Percentiles rank a stretch among this genome's conserved stretches.
Evolutionary conservation across 345 rosid genomes (phyloP).

Genomic region (Cochlearia excelsa): DNA sequence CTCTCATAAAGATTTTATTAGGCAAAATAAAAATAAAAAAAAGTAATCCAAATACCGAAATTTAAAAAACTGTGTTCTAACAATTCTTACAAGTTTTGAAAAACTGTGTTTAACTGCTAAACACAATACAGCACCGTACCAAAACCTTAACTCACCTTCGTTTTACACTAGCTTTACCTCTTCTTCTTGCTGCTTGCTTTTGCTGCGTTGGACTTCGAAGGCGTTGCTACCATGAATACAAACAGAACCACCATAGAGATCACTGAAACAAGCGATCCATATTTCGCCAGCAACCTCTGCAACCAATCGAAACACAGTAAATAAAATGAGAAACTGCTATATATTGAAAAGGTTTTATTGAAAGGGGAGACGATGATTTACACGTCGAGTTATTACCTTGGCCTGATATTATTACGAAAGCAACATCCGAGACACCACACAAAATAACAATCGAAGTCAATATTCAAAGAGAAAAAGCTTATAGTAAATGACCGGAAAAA

Average conservation of each 20-base stretch:
- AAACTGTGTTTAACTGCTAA: conserved; percentile 27
- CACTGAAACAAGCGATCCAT: conserved; percentile 86
- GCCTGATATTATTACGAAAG: conserved; percentile 50
- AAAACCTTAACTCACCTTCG: conserved; percentile 9
- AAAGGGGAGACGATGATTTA: neutral
- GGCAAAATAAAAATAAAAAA: conserved; percentile 15
- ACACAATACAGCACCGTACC: conserved; percentile 23
- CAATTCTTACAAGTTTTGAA: conserved; percentile 29
- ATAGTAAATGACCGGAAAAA: conserved; percentile 5
- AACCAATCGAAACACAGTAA: conserved; percentile 20
- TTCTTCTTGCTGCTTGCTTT: conserved; percentile 87
- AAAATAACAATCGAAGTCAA: conserved; percentile 27
- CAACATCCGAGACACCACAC: conserved; percentile 40
- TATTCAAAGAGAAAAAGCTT: neutral
- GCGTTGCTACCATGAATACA: conserved; percentile 56
- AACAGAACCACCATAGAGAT: conserved; percentile 67
- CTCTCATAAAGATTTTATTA: conserved; percentile 7
- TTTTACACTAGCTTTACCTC: conserved; percentile 42
- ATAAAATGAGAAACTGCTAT: neutral
- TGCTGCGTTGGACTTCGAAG: conserved; percentile 62
- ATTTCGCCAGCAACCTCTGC: conserved; percentile 82
- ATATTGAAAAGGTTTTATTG: conserved; percentile 8
- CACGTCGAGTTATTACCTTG: conserved; percentile 59
- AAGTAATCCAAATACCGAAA: too few species aligned
- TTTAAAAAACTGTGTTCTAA: conserved; percentile 19